These are phyloP conservation scores for Peronospora destructor DNA, from an alignment of 352 stramenopile genomes.

Conservation along the genomic window DNA sequence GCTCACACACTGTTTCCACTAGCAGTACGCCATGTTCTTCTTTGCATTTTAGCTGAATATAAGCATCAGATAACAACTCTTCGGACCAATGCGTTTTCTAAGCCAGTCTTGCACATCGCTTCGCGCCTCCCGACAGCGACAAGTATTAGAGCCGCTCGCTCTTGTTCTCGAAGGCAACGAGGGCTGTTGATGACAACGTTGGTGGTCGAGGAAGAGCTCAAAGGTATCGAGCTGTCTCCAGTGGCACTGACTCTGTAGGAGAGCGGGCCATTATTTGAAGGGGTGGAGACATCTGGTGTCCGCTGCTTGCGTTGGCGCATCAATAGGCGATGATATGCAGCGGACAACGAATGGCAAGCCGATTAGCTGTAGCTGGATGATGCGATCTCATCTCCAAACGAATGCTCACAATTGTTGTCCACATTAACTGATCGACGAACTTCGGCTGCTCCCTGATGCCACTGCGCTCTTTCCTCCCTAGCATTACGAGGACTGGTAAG, in stretches of 20 bases:
- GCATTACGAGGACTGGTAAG: too few species aligned
- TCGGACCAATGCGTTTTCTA: conserved; percentile 63
- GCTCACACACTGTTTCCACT: conserved; percentile 36
- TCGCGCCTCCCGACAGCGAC: conserved; percentile 62
- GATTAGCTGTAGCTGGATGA: conserved; percentile 5
- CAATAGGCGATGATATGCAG: conserved; percentile 1
- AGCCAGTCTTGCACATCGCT: conserved; percentile 64
- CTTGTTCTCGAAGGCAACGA: conserved; percentile 51
- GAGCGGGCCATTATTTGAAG: conserved; percentile 15
- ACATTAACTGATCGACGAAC: too few species aligned
- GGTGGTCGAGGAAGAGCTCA: conserved; percentile 22
- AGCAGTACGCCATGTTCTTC: conserved; percentile 34
- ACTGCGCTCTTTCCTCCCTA: too few species aligned
- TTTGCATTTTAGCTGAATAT: conserved; percentile 43
- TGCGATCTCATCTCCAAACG: too few species aligned
- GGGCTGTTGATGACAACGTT: conserved; percentile 23
- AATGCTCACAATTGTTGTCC: too few species aligned
- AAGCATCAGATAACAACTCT: conserved; percentile 63
- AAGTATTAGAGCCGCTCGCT: conserved; percentile 54
- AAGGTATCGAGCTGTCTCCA: conserved; percentile 30
- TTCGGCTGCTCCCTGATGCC: too few species aligned
- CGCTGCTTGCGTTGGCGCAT: conserved; percentile 3
- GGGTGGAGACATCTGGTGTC: conserved; percentile 2
- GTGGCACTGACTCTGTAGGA: conserved; percentile 2
- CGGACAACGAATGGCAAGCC: background rate